Base-by-base conservation (phyloP, 306 rosid genomes). In the Acacia acuminata region DNA sequence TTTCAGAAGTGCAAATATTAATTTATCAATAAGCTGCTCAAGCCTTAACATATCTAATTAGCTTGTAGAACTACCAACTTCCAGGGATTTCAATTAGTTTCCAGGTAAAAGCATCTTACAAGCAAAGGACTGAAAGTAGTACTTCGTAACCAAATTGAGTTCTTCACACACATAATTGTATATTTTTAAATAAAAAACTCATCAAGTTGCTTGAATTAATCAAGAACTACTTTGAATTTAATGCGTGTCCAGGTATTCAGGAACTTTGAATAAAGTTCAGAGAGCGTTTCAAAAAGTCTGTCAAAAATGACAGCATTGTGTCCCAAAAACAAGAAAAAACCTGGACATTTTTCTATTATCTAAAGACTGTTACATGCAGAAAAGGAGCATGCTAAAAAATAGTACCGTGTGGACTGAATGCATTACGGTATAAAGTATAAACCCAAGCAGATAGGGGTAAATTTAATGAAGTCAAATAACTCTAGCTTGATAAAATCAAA, bases 191-290 rank as follows among this genome's bases (percentile, higher is more conserved):
- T 32, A 8, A 25, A 7, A 76, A 69, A 88, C 91, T 90, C 94
- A 87, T 91, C 86, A 81, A 90, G 88, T 90, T 90, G 93, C 96
- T 87, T 91, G 70, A 91, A 87, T 90, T 88, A 91, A 91, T 91
- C 90, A 81, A 72, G 83, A 81, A 75, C 76, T 81, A 91, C 82
- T 71, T 75, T 64, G 82, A 77, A 77, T 91, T 88, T 91, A 83
- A 90, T 90, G 73, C 63, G 80, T 81, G 77, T 83, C 96, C 87
- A 91, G 90, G 91, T 86, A 93, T 91, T 90, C 89, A 77, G 70
- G 82, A 91, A 89, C 90, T 92, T 91, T 87, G 90, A 91, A 89
- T 76, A 81, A 83, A 79, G 80, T 91, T 81, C 81, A 8, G 82
- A 88, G 77, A 87, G 78, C 51, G 84, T 82, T 86, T 82, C 84